Conservation (phyloP, 2,329 filamentous ascomycete genomes). For the Apiospora koreana region DNA sequence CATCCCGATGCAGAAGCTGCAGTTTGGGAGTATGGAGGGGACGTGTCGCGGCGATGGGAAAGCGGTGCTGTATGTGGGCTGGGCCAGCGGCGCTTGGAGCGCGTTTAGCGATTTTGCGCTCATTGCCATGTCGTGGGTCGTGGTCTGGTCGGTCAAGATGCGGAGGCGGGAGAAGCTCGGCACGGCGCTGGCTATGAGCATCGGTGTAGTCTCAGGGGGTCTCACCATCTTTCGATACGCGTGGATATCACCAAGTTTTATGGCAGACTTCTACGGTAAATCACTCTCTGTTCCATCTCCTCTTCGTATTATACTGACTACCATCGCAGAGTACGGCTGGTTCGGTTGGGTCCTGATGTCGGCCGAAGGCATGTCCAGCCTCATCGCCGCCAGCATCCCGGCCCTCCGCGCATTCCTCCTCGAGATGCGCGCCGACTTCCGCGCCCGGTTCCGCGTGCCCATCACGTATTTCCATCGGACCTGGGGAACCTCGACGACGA, state of each 20-base stretch:
- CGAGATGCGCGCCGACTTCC: background rate
- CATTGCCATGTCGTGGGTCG: slow-evolving; percentile 11
- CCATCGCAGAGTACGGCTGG: slow-evolving; percentile 10
- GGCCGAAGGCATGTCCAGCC: slow-evolving; percentile 13
- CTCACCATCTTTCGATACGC: slow-evolving; percentile 16
- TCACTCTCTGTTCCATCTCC: background rate
- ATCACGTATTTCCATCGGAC: background rate
- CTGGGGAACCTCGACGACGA: background rate
- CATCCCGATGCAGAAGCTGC: slow-evolving; percentile 6
- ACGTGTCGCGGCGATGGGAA: background rate
- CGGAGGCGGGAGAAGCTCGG: slow-evolving; percentile 14
- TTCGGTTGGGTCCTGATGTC: slow-evolving; percentile 13
- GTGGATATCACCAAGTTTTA: background rate
- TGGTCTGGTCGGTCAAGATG: slow-evolving; percentile 15
- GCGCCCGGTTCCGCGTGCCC: background rate
- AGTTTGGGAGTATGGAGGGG: background rate
- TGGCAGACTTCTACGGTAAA: slow-evolving; percentile 14
- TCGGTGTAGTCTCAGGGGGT: slow-evolving; percentile 13
- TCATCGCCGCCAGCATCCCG: slow-evolving; percentile 16
- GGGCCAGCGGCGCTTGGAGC: slow-evolving; percentile 14
- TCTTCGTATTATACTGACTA: background rate
- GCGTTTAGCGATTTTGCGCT: slow-evolving; percentile 16
- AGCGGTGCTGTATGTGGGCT: slow-evolving; percentile 13
- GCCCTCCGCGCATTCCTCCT: slow-evolving; percentile 13
- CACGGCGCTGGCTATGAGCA: slow-evolving; percentile 12